A percentile compares a stretch with the other conserved stretches of the same genome.
phyloP scores from a whole-genome alignment of 768 basidiomycete species.

The Mycena kentingensis region DNA sequence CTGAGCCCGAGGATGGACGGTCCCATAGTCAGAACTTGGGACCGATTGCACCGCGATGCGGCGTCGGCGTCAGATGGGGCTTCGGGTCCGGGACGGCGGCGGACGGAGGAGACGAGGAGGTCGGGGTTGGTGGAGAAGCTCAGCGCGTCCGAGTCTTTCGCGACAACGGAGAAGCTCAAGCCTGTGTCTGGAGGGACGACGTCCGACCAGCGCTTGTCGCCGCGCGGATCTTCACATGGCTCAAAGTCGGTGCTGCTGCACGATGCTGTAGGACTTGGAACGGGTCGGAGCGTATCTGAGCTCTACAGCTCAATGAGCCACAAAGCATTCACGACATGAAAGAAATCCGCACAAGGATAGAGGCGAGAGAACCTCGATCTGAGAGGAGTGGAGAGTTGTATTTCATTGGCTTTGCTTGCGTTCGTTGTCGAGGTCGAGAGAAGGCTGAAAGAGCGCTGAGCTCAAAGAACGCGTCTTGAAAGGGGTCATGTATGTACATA shows the following conservation, averaged over 20 bases:
- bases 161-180: constrained; percentile 61
- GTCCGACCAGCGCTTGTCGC: constrained; percentile 53
- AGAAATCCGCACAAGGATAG: background rate
- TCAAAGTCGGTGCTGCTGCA: background rate
- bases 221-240: constrained; percentile 15
- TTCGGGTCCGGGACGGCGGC: constrained; percentile 7
- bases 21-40: constrained; percentile 29
- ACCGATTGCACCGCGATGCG: constrained; percentile 25
- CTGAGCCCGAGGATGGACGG: constrained; percentile 13
- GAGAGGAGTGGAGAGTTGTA: constrained; percentile 3
- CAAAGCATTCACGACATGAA: constrained; percentile 4
- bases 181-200: constrained; percentile 57
- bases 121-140: constrained; percentile 54
- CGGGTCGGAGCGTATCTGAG: constrained; percentile 15
- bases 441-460: background rate
- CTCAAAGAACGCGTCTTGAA: background rate
- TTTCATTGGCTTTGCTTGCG: background rate
- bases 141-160: constrained; percentile 56
- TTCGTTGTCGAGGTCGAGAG: background rate
- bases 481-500: too few relatives aligned
- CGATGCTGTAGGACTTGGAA: background rate
- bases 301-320: constrained; percentile 6
- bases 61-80: constrained; percentile 31
- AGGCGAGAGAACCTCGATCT: background rate
- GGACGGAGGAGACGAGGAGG: constrained; percentile 31